Evolutionary conservation across 2,329 filamentous ascomycete genomes (phyloP).

Genomic region (Epichloe baconii): DNA sequence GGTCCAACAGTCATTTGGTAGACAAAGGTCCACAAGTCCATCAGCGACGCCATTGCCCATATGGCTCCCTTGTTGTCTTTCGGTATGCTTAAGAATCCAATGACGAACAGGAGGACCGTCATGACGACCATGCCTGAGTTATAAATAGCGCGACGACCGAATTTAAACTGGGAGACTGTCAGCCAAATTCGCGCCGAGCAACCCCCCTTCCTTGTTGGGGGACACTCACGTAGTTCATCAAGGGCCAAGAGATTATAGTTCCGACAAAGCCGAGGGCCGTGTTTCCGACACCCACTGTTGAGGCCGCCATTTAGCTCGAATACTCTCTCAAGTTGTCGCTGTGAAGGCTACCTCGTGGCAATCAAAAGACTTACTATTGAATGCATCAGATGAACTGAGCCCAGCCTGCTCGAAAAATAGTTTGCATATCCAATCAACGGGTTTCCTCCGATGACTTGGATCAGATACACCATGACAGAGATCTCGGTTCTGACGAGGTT

Average conservation of each 20-base stretch:
- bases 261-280: constrained; percentile 28
- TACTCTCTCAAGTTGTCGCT: neutral
- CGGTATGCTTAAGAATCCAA: constrained; percentile 27
- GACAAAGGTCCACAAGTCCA: constrained; percentile 28
- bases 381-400: constrained; percentile 11
- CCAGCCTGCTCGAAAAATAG: constrained; percentile 25
- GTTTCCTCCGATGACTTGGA: constrained; percentile 51
- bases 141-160: constrained; percentile 29
- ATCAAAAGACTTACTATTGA: constrained; percentile 8
- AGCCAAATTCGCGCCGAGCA: neutral
- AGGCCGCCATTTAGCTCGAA: neutral
- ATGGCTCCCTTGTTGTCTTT: constrained; percentile 18
- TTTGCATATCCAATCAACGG: constrained; percentile 51
- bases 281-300: constrained; percentile 20
- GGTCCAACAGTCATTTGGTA: constrained; percentile 30
- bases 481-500: constrained; percentile 43
- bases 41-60: constrained; percentile 25
- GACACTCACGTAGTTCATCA: constrained; percentile 19
- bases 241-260: constrained; percentile 26
- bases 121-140: constrained; percentile 12
- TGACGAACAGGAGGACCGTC: constrained; percentile 26
- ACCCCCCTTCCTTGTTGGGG: neutral
- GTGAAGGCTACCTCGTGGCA: neutral
- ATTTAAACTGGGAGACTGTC: constrained; percentile 8
- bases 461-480: constrained; percentile 47